phyloP scores from a whole-genome alignment of 2,329 filamentous ascomycete genomes.

The Fusarium chaquense region DNA sequence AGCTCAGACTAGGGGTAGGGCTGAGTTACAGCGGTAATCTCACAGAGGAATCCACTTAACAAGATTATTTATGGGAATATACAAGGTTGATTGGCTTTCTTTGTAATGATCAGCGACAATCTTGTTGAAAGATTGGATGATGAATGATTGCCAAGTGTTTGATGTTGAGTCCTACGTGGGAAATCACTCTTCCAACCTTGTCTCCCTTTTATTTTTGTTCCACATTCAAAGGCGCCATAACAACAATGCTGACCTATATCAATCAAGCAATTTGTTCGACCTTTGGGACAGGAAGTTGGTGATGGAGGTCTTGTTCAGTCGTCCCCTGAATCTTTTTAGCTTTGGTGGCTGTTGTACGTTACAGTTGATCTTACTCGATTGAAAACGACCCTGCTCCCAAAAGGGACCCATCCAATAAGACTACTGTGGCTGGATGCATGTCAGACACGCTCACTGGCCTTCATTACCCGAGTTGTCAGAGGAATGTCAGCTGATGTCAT shows the following conservation, averaged over 20 bases:
- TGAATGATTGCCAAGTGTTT: constrained; percentile 1
- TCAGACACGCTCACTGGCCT: constrained; percentile 4
- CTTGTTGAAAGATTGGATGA: neutral
- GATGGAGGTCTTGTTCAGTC: neutral
- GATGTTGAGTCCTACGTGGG: neutral
- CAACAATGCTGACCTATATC: no score
- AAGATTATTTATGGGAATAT: neutral
- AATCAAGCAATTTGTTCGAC: neutral
- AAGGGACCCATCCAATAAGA: neutral
- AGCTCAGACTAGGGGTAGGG: constrained; percentile 8
- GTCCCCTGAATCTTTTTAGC: no score
- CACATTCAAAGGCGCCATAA: neutral
- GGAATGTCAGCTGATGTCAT: neutral
- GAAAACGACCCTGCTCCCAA: neutral
- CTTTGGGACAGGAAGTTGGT: neutral
- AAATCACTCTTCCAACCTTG: neutral
- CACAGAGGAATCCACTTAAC: neutral
- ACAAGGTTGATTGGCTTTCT: neutral
- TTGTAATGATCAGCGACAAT: neutral
- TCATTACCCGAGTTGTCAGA: neutral
- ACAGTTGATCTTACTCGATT: neutral
- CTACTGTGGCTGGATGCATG: neutral
- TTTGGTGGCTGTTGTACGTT: neutral
- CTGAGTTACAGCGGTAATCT: constrained; percentile 6
- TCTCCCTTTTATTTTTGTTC: neutral